Base-by-base conservation (phyloP, 495 filamentous ascomycete species). In the Penicillium subrubescens region DNA sequence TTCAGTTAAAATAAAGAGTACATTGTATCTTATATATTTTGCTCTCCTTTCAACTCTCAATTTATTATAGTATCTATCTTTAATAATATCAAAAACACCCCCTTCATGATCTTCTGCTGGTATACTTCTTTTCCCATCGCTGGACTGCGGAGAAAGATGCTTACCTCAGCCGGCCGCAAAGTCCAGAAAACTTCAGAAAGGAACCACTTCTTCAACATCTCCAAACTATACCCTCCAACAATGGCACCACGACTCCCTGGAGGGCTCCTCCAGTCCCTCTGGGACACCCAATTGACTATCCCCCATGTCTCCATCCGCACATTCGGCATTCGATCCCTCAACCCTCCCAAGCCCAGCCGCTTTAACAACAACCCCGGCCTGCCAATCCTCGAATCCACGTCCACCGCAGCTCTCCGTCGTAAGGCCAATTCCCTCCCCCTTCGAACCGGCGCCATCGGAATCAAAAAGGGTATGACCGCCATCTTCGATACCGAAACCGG, bases 391-490 rank as follows among this genome's bases (percentile, higher is more conserved):
- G 86, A 87, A 35, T 86, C 89, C 12, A 92, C 92, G 7, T 86
- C 90, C 12, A 86, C 88, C 4, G 93, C 92, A 15, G 93, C 94
- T 6, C 86, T 97, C 39, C 82, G 86, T 73, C 91, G 94, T 56
- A 93, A 89, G 71, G 88, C 86, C 54, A 81, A 83, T 61, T 90
- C 90, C 0, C 87, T 93, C 8, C 94, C 95, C 0, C 78, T 91
- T 39, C 89, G 95, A 0, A 88, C 92, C 33, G 95, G 95, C 39
- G 88, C 89, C 21, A 83, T 98, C 33, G 92, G 89, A 8, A 85
- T 88, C 71, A 99, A 99, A 80, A 92, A 92, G 77, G 95, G 95
- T 71, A 97, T 99, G 90, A 96, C 92, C 14, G 94, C 91, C 57
- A 78, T 97, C 65, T 97, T 89, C 83, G 89, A 92, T 71, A 75